A percentile compares a stretch with the other conserved stretches of the same genome.
These are phyloP conservation scores for Knufia petricola DNA, from an alignment of 2,329 filamentous ascomycete genomes.

Conservation along the genomic window DNA sequence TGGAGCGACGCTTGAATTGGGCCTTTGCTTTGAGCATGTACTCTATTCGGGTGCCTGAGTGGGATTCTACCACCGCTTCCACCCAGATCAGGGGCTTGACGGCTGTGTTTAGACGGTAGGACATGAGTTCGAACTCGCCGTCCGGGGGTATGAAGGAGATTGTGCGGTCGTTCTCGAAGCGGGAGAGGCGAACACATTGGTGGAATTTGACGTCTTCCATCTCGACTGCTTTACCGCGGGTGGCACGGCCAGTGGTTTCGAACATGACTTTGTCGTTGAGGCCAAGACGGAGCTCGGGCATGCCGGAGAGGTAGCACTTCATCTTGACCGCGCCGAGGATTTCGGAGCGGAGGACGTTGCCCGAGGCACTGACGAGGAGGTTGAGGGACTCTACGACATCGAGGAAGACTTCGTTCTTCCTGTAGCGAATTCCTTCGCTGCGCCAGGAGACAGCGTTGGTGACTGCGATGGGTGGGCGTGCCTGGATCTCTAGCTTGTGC, in stretches of 20 bases:
- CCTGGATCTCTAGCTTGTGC: slow-evolving; percentile 95
- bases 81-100: slow-evolving; percentile 99
- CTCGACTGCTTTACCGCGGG: slow-evolving; percentile 91
- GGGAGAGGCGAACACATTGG: slow-evolving; percentile 87
- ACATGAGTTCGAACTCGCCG: slow-evolving; percentile 98
- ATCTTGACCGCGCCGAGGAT: slow-evolving; percentile 97
- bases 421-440: slow-evolving; percentile 93
- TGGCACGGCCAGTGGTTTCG: slow-evolving; percentile 88
- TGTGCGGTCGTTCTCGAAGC: slow-evolving; percentile 96
- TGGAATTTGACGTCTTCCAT: slow-evolving; percentile 99
- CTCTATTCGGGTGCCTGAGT: slow-evolving; percentile 90
- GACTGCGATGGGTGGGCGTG: slow-evolving; percentile 89
- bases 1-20: slow-evolving; percentile 95
- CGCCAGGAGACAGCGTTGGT: slow-evolving; percentile 98
- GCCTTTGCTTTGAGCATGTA: slow-evolving; percentile 98
- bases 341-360: slow-evolving; percentile 90
- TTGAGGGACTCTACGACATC: slow-evolving; percentile 96
- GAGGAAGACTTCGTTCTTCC: slow-evolving; percentile 98
- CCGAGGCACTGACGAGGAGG: slow-evolving; percentile 83
- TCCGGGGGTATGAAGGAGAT: slow-evolving; percentile 98
- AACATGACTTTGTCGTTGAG: slow-evolving; percentile 99
- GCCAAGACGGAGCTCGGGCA: slow-evolving; percentile 89
- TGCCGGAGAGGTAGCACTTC: slow-evolving; percentile 98
- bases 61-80: slow-evolving; percentile 91
- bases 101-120: slow-evolving; percentile 94